Evolutionary conservation across 257 asterid species (phyloP), one percentile per base, ranked within the genome.

Genomic region (Catharanthus roseus): DNA sequence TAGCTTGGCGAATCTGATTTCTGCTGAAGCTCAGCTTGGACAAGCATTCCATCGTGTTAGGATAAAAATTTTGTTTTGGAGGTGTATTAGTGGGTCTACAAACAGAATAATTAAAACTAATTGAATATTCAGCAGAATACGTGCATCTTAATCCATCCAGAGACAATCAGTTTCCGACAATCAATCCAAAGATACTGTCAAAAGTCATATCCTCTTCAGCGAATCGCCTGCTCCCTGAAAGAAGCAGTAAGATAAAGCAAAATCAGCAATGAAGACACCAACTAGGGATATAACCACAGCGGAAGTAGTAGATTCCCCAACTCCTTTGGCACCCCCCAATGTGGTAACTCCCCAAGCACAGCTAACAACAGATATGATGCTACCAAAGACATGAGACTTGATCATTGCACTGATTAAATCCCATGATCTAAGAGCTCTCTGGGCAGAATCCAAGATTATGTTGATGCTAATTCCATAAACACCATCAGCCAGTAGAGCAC

Each of bases 341-440:
- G 99, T 95, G 44, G 99, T 91, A 50, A 95, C 92, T 0, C 99
- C 99, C 99, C 97, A 95, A 0, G 97, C 95, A 50, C 99, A 95
- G 88, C 97, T 95, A 78, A 91, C 96, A 5, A 82, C 74, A 2
- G 99, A 91, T 79, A 91, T 91, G 23, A 95, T 91, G 15, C 86
- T 89, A 42, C 97, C 99, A 75, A 95, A 95, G 16, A 89, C 96
- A 76, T 65, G 81, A 1, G 97, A 83, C 80, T 95, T 95, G 19
- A 95, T 86, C 97, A 91, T 91, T 1, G 99, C 93, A 58, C 97
- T 88, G 36, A 91, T 84, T 73, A 95, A 78, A 78, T 95, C 99
- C 99, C 99, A 95, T 53, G 93, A 31, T 49, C 72, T 87, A 1
- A 95, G 86, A 58, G 99, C 92, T 69, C 97, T 84, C 54, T 74